Evolutionary conservation across 768 basidiomycete species (phyloP).

Genomic region (Termitomyces bulborhizus): DNA sequence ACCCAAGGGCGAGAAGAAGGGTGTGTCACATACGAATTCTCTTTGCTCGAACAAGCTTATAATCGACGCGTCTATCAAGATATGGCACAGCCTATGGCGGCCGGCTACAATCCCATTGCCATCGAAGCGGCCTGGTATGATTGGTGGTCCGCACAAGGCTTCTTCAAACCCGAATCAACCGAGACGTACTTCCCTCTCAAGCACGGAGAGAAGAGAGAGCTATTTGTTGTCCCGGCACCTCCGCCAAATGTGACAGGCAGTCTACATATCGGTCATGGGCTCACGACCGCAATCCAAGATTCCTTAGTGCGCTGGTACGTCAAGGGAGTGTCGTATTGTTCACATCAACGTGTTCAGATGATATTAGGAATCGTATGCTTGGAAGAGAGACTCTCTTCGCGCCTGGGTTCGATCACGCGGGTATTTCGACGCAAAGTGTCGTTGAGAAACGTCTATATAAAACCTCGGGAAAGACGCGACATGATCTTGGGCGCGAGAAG

Average conservation of each 20-base stretch:
- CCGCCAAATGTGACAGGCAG: constrained; percentile 97
- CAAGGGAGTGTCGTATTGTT: neutral
- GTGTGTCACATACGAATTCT: constrained; percentile 31
- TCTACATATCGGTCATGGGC: constrained; percentile 91
- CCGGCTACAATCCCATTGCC: constrained; percentile 92
- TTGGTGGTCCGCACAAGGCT: constrained; percentile 92
- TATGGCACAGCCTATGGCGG: constrained; percentile 78
- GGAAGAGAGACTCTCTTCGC: constrained; percentile 86
- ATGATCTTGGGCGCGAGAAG: constrained; percentile 91
- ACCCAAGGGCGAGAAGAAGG: constrained; percentile 91
- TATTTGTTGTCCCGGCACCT: constrained; percentile 84
- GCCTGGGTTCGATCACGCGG: constrained; percentile 97
- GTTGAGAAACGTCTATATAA: constrained; percentile 93
- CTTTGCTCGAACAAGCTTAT: neutral
- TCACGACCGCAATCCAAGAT: constrained; percentile 92
- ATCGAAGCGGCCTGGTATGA: constrained; percentile 97
- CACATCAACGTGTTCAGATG: neutral
- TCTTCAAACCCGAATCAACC: constrained; percentile 62
- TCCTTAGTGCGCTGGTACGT: constrained; percentile 79
- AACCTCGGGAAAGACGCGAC: constrained; percentile 71
- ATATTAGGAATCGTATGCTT: constrained; percentile 86
- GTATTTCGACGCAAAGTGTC: constrained; percentile 96
- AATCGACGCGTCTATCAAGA: constrained; percentile 39
- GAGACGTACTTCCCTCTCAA: constrained; percentile 47
- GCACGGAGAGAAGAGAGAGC: constrained; percentile 52